Base-by-base conservation (phyloP, 176 grass and related monocot genomes). In the Luzula sylvatica region DNA sequence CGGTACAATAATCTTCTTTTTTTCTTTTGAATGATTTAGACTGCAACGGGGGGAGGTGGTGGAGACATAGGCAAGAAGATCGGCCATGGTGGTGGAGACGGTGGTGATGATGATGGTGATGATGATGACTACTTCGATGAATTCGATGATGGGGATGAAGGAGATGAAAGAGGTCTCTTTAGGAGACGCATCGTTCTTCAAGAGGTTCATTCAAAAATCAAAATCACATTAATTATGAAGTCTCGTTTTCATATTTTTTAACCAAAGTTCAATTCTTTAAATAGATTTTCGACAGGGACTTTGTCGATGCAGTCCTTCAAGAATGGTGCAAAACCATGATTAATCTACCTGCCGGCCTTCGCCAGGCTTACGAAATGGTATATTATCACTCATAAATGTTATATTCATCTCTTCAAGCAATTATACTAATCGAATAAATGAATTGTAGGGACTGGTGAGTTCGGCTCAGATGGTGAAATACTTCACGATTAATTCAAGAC, bases 91-190 rank as follows among this genome's bases (percentile, higher is more conserved):
- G 85, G 92, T 0, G 92, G 92, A 65, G 92, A 98, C 39, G 92
- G 92, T 39, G 92, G 85, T 26, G 89, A 95, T 75, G 92, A 98
- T 53, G 85, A 79, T 54, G 89, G 80, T 4, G 92, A 98, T 56
- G 85, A 96, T 77, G 92, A 98, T 71, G 81, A 98, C 67, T 98
- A 98, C 46, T 90, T 90, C 12, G 92, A 82, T 77, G 92, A 98
- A 50, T 98, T 86, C 71, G 92, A 89, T 65, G 92, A 98, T 42
- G 90, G 74, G 15, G 85, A 86, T 14, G 92, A 90, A 43, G 76
- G 76, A 60, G 92, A 74, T 45, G 81, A 86, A 60, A 71, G 85
- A 68, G 92, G 92, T 47, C 69, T 98, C 56, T 90, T 98, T 50
- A 86, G 85, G 55, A 86, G 59, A 46, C 75, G 85, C 46, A 69